Percentiles rank a stretch among this genome's conserved stretches.
Evolutionary conservation across 2,329 filamentous ascomycete genomes (phyloP).

Genomic region (Claviceps cyperi): DNA sequence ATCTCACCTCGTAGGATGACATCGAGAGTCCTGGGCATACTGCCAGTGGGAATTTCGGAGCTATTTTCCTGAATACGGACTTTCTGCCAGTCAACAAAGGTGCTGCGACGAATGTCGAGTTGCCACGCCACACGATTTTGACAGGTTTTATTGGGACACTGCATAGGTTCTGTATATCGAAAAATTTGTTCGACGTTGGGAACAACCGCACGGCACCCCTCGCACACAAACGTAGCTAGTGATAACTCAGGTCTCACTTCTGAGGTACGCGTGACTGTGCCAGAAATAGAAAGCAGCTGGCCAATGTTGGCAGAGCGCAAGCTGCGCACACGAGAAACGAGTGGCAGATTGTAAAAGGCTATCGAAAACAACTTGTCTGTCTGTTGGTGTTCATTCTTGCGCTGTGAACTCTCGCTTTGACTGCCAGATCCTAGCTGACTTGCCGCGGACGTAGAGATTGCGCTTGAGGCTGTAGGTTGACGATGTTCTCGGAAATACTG

Average conservation of each 20-base stretch:
- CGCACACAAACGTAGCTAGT: constrained; percentile 81
- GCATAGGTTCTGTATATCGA: constrained; percentile 89
- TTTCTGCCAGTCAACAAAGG: constrained; percentile 98
- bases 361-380: constrained; percentile 92
- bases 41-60: constrained; percentile 93
- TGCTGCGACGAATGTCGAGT: constrained; percentile 91
- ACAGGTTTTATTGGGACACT: constrained; percentile 81
- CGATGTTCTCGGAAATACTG: constrained; percentile 88
- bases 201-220: constrained; percentile 70
- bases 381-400: constrained; percentile 84
- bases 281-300: constrained; percentile 86
- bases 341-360: constrained; percentile 83
- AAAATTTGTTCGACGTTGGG: constrained; percentile 95
- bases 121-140: constrained; percentile 88
- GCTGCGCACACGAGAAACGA: constrained; percentile 74
- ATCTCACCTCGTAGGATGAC: constrained; percentile 94
- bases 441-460: constrained; percentile 51
- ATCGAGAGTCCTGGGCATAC: constrained; percentile 97
- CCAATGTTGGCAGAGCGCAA: constrained; percentile 84
- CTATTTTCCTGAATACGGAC: constrained; percentile 97
- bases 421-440: constrained; percentile 47
- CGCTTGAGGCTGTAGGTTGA: constrained; percentile 64
- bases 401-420: constrained; percentile 53
- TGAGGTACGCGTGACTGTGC: constrained; percentile 90
- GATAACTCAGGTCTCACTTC: constrained; percentile 92